These are phyloP conservation scores for Talaromyces proteolyticus DNA, from an alignment of 495 filamentous ascomycete species.

Conservation along the genomic window DNA sequence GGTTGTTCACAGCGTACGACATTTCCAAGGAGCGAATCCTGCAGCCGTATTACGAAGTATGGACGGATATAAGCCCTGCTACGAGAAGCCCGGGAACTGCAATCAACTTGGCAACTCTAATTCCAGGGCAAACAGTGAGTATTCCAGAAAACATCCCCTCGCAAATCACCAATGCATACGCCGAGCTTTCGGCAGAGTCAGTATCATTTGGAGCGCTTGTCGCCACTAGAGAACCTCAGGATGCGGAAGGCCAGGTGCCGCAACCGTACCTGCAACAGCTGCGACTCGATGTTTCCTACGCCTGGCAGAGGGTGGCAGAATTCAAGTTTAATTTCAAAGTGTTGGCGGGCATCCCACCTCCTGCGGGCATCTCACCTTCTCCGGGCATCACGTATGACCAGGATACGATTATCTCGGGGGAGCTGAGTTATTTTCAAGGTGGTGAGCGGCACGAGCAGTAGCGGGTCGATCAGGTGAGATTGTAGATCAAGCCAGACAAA, in stretches of 20 bases:
- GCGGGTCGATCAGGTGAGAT: too few relatives aligned
- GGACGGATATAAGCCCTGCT: not conserved
- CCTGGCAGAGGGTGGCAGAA: too few relatives aligned
- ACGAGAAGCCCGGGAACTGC: not conserved
- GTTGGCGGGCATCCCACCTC: too few relatives aligned
- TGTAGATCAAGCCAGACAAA: too few relatives aligned
- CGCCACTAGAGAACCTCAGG: not conserved
- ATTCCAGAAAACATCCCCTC: constrained; percentile 10
- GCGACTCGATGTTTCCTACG: constrained; percentile 6
- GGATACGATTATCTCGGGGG: too few relatives aligned
- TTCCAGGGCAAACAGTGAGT: not conserved
- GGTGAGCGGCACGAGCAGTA: too few relatives aligned
- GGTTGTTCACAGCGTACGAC: not conserved
- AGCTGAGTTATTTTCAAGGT: too few relatives aligned
- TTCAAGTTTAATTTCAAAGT: too few relatives aligned
- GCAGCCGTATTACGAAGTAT: not conserved
- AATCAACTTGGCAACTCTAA: not conserved
- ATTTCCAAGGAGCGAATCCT: too few relatives aligned
- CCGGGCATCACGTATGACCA: too few relatives aligned
- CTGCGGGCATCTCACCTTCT: too few relatives aligned
- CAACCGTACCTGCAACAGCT: constrained; percentile 9
- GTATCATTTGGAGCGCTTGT: constrained; percentile 7
- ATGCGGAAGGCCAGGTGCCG: constrained; percentile 3
- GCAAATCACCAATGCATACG: constrained; percentile 4
- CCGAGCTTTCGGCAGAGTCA: constrained; percentile 1